Evolutionary conservation across 768 basidiomycete genomes (phyloP), one percentile per base, ranked within the genome.

Genomic region (Tremella mesenterica): DNA sequence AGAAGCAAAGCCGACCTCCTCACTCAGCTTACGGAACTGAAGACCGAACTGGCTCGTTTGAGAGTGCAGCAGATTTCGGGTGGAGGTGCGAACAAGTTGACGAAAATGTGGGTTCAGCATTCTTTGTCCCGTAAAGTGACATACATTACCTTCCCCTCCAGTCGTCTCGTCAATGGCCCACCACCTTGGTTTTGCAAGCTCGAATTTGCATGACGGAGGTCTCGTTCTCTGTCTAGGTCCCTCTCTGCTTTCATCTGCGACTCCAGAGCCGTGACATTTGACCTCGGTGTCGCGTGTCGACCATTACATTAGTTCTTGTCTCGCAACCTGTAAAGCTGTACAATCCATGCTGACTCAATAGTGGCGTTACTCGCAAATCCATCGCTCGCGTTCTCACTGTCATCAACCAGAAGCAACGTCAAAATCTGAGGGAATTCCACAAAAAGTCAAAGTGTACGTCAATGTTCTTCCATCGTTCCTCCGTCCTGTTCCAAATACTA

Each of bases 41-140:
- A 91, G 85, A 83, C 78, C 57, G 95, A 99, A 82, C 86, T 97
- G 68, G 80, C 88, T 60, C 79, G 80, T 71, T 81, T 99, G 76
- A 85, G 93, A 70, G 95, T 99, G 60, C 90, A 95, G 81, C 96
- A 96, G 82, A 88, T 93, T 71, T 87, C 89, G 57, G 91, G 91
- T 70, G 90, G 91, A 29, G 87, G 88, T 64, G 85, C 92, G 54
- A 84, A 88, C 53, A 97, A 97, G 79, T 81, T 99, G 65, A 92
- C 88, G 70, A 90, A 87, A 80, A 97, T 99, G 95, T 99, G 76
- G 69, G 85, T 61, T 44, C 25, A 30, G 44, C 7, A n/a, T n/a
- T n/a, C n/a, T n/a, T n/a, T n/a, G n/a, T n/a, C n/a, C n/a, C n/a
- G n/a, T n/a, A n/a, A n/a, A n/a, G n/a, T n/a, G n/a, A n/a, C n/a